These are phyloP conservation scores for Aspergillus bombycis DNA, from an alignment of 2,329 filamentous ascomycete species.

Conservation along the genomic window DNA sequence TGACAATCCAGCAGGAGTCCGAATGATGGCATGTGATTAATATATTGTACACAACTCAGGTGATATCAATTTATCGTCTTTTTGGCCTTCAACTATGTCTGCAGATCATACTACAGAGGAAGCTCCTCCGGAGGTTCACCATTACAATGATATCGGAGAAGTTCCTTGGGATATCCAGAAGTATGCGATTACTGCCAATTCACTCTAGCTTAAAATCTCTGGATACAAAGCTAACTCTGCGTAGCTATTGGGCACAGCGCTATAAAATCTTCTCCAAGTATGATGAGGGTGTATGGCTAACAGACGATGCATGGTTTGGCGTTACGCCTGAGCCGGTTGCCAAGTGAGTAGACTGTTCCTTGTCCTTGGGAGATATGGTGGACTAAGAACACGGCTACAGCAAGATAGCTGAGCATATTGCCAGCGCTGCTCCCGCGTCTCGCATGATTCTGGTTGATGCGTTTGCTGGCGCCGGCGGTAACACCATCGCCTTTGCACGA, in stretches of 20 bases:
- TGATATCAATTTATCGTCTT: not conserved
- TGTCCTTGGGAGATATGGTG: not conserved
- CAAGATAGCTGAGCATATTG: conserved; percentile 75
- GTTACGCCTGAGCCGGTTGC: conserved; percentile 94
- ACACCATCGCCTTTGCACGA: conserved; percentile 90
- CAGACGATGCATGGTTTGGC: conserved; percentile 93
- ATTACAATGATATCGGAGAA: conserved; percentile 71
- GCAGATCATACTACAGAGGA: conserved; percentile 27
- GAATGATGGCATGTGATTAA: not conserved
- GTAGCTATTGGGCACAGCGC: conserved; percentile 87
- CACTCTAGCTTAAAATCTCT: conserved; percentile 11
- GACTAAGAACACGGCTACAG: conserved; percentile 42
- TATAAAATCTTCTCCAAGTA: conserved; percentile 86
- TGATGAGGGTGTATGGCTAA: conserved; percentile 86
- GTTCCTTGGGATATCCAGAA: conserved; percentile 86
- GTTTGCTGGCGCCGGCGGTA: conserved; percentile 90
- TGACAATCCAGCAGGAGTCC: not conserved
- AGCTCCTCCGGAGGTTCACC: conserved; percentile 55
- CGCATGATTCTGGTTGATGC: conserved; percentile 78
- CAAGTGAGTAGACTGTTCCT: conserved; percentile 56
- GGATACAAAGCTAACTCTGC: not conserved
- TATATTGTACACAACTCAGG: too few species aligned
- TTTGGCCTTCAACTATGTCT: conserved; percentile 30
- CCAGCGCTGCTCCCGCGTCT: conserved; percentile 54
- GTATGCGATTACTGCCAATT: conserved; percentile 51